phyloP scores from a whole-genome alignment of 2,329 filamentous ascomycete genomes.

The Aspergillus unguis region DNA sequence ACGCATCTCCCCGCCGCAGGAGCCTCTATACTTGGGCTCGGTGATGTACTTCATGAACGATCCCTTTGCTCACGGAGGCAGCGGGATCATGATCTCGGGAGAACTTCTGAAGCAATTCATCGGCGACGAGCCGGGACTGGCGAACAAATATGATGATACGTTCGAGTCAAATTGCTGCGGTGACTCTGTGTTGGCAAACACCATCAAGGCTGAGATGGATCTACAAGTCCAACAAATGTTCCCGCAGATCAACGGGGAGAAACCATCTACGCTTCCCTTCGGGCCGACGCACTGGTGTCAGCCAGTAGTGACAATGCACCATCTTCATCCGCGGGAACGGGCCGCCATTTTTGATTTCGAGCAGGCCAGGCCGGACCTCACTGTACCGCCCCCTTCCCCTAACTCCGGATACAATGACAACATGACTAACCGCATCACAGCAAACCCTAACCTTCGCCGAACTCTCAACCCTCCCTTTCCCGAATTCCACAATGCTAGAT shows the following conservation, averaged over 20 bases:
- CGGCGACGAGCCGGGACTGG: slow-evolving; percentile 44
- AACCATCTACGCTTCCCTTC: slow-evolving; percentile 51
- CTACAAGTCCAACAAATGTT: slow-evolving; percentile 43
- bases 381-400: background rate
- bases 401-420: background rate
- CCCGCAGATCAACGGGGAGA: slow-evolving; percentile 57
- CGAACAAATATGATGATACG: slow-evolving; percentile 46
- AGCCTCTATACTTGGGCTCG: slow-evolving; percentile 52
- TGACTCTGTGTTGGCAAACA: slow-evolving; percentile 50
- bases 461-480: slow-evolving; percentile 50
- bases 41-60: slow-evolving; percentile 43
- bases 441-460: slow-evolving; percentile 48
- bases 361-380: slow-evolving; percentile 37
- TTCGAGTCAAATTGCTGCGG: slow-evolving; percentile 50
- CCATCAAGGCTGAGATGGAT: slow-evolving; percentile 48
- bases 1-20: slow-evolving; percentile 40
- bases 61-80: slow-evolving; percentile 56
- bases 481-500: slow-evolving; percentile 38
- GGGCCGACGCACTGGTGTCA: slow-evolving; percentile 52
- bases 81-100: slow-evolving; percentile 50
- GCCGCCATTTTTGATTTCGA: slow-evolving; percentile 53
- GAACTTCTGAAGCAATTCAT: slow-evolving; percentile 51
- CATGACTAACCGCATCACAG: slow-evolving; percentile 26
- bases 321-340: slow-evolving; percentile 53
- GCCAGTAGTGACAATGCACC: slow-evolving; percentile 57